Evolutionary conservation across 495 filamentous ascomycete genomes (phyloP).

Genomic region (Lophiotrema nucula): DNA sequence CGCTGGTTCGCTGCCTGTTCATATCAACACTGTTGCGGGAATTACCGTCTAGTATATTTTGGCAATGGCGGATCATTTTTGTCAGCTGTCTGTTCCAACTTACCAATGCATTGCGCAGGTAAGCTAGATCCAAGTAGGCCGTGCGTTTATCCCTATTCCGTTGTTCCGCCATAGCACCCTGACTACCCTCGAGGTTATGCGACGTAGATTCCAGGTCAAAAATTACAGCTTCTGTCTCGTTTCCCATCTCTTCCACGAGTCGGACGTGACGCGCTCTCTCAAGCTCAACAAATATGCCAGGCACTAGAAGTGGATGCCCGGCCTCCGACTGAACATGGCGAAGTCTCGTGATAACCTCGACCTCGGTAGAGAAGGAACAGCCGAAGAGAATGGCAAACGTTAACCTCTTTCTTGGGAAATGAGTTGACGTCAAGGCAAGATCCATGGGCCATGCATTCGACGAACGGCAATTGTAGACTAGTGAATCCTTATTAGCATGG

Average conservation of each 20-base stretch:
- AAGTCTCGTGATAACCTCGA: conserved; percentile 29
- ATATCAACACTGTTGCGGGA: not conserved
- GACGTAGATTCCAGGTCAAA: conserved; percentile 26
- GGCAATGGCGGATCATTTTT: conserved; percentile 29
- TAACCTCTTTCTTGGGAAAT: conserved; percentile 32
- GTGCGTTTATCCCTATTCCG: conserved; percentile 28
- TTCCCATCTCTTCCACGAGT: conserved; percentile 30
- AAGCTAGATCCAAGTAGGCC: conserved; percentile 35
- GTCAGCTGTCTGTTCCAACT: conserved; percentile 34
- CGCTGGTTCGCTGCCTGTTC: not conserved
- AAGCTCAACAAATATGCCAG: conserved; percentile 38
- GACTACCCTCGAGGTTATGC: not conserved
- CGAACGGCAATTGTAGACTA: conserved; percentile 38
- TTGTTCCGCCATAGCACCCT: not conserved
- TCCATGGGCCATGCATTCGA: conserved; percentile 38
- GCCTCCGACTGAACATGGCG: conserved; percentile 14
- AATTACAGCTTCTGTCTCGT: conserved; percentile 34
- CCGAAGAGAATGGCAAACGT: conserved; percentile 39
- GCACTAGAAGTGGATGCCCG: conserved; percentile 36
- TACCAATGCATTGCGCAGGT: conserved; percentile 31
- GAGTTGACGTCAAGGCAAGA: conserved; percentile 37
- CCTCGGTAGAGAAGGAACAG: conserved; percentile 23
- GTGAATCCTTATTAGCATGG: not conserved
- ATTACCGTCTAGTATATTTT: conserved; percentile 20
- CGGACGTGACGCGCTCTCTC: conserved; percentile 31